phyloP scores from a whole-genome alignment of 2,329 filamentous ascomycete genomes.

The Calonectria henricotiae region DNA sequence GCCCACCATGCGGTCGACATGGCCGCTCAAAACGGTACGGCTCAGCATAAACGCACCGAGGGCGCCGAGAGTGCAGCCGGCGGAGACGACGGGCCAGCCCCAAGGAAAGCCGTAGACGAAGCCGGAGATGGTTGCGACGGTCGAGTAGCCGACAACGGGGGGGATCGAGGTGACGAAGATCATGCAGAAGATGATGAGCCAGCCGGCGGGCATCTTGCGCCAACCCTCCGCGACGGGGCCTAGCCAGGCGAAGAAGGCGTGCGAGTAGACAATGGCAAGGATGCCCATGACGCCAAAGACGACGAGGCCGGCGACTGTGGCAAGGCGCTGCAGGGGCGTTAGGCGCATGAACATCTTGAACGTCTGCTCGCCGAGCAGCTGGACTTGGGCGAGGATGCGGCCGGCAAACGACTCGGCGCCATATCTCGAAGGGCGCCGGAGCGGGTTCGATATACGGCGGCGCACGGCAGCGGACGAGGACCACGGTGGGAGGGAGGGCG shows the following conservation, averaged over 20 bases:
- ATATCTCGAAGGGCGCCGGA: conserved; percentile 53
- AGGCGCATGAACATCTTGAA: conserved; percentile 71
- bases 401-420: conserved; percentile 53
- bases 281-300: conserved; percentile 72
- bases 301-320: conserved; percentile 69
- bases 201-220: conserved; percentile 82
- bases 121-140: conserved; percentile 72
- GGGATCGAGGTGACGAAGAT: conserved; percentile 88
- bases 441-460: conserved; percentile 64
- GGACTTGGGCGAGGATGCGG: conserved; percentile 57
- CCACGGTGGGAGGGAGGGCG: conserved; percentile 54
- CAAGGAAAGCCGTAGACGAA: conserved; percentile 72
- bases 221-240: conserved; percentile 82
- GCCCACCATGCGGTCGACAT: conserved; percentile 86
- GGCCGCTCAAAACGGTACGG: conserved; percentile 82
- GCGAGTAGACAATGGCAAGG: conserved; percentile 83
- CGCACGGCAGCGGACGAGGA: conserved; percentile 41
- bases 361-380: conserved; percentile 64
- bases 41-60: conserved; percentile 86
- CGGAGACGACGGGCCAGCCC: conserved; percentile 88
- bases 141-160: conserved; percentile 89
- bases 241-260: conserved; percentile 84
- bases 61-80: conserved; percentile 84
- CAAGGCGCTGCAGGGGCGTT: conserved; percentile 74
- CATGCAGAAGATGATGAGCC: conserved; percentile 81